phyloP scores from a whole-genome alignment of 306 rosid species.

The Sphenostylis stenocarpa region DNA sequence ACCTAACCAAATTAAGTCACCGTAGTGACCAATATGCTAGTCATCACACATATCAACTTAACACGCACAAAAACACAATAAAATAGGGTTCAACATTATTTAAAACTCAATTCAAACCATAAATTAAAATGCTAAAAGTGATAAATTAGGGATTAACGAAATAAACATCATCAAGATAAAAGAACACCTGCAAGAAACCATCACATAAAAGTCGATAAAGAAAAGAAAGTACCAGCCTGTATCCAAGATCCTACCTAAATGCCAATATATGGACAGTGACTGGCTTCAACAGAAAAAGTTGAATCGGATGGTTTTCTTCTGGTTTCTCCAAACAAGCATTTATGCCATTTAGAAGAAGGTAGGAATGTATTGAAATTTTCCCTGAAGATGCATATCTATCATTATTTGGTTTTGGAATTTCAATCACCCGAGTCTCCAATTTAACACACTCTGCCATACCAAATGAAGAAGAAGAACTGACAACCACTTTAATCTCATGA shows the following conservation, averaged over 20 bases:
- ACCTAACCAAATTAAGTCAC: neutral
- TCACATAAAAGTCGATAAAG: constrained; percentile 14
- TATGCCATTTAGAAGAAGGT: constrained; percentile 62
- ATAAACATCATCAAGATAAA: neutral
- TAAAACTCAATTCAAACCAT: constrained; percentile 15
- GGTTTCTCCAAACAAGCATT: constrained; percentile 55
- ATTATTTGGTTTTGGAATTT: constrained; percentile 51
- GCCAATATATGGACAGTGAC: constrained; percentile 52
- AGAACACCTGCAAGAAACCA: constrained; percentile 9
- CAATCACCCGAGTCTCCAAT: constrained; percentile 56
- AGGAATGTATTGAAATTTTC: constrained; percentile 50
- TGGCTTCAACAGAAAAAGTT: constrained; percentile 64
- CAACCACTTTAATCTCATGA: constrained; percentile 56
- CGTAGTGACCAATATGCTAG: neutral
- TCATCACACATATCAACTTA: neutral
- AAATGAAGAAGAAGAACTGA: constrained; percentile 61
- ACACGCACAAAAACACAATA: neutral
- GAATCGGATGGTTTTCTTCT: constrained; percentile 46
- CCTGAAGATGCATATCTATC: constrained; percentile 60
- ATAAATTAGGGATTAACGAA: constrained; percentile 11
- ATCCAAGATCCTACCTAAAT: constrained; percentile 56
- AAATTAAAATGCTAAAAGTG: neutral
- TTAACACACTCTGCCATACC: constrained; percentile 43
- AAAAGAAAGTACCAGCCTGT: constrained; percentile 18
- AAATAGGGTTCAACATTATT: neutral